Conservation (phyloP, 2,329 filamentous ascomycete genomes). For the Zymoseptoria brevis region DNA sequence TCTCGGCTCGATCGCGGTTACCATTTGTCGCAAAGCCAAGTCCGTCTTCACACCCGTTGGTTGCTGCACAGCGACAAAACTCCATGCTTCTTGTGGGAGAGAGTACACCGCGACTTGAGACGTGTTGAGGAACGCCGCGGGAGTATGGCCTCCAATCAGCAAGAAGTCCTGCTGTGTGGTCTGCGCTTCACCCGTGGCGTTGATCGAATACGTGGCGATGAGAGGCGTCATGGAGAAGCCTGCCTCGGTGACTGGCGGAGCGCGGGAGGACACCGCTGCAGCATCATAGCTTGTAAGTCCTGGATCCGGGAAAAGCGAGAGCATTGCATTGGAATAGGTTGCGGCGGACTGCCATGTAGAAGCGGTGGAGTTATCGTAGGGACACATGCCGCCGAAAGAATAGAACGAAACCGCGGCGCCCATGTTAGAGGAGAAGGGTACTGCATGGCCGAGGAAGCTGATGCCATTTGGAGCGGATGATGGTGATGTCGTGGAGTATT, state of each 20-base stretch:
- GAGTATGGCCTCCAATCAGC: constrained; percentile 77
- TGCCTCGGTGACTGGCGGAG: constrained; percentile 69
- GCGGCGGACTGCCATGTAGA: constrained; percentile 58
- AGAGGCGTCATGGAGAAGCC: constrained; percentile 77
- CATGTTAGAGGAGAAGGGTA: constrained; percentile 60
- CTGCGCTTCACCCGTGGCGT: constrained; percentile 45
- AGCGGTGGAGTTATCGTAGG: constrained; percentile 36
- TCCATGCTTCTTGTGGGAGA: constrained; percentile 79
- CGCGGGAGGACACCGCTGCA: constrained; percentile 44
- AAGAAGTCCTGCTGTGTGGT: constrained; percentile 72
- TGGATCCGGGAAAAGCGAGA: constrained; percentile 51
- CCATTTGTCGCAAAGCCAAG: constrained; percentile 42
- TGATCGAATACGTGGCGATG: constrained; percentile 60
- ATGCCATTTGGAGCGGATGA: constrained; percentile 35
- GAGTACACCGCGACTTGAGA: constrained; percentile 82
- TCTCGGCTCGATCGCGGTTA: constrained; percentile 58
- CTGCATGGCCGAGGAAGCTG: constrained; percentile 51
- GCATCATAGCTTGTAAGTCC: constrained; percentile 37
- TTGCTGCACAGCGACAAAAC: constrained; percentile 61
- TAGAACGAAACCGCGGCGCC: constrained; percentile 54
- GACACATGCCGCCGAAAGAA: constrained; percentile 87
- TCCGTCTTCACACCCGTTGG: constrained; percentile 44
- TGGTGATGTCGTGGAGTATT: constrained; percentile 22
- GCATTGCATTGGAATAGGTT: constrained; percentile 73
- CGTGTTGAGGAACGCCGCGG: constrained; percentile 84